Conservation (phyloP, 2,329 filamentous ascomycete genomes). For the Cladosporium austrohemisphaericum region DNA sequence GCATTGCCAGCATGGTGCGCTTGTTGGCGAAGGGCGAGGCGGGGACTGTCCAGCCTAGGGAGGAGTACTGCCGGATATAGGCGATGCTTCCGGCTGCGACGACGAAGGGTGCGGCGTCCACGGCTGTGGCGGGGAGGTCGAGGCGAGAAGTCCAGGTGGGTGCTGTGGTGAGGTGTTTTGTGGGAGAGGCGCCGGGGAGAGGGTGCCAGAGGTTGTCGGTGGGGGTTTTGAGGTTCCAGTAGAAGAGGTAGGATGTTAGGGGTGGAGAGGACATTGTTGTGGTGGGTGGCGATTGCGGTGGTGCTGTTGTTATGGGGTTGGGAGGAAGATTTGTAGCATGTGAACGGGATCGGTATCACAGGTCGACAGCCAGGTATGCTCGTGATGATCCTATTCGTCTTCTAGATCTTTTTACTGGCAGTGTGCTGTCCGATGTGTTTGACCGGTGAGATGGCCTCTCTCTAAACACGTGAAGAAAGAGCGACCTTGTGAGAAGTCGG, state of each 20-base stretch:
- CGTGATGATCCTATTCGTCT: too few species aligned
- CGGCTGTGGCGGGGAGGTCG: conserved; percentile 28
- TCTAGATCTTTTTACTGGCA: too few species aligned
- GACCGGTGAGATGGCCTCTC: too few species aligned
- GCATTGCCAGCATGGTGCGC: conserved; percentile 28
- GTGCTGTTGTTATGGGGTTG: background rate
- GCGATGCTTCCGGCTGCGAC: conserved; percentile 25
- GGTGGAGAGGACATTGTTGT: conserved; percentile 9
- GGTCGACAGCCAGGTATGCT: too few species aligned
- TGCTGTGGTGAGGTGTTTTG: conserved; percentile 17
- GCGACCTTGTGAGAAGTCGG: too few species aligned
- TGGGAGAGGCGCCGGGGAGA: conserved; percentile 19
- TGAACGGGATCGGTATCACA: too few species aligned
- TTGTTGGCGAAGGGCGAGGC: conserved; percentile 28
- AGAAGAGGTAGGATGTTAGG: conserved; percentile 25
- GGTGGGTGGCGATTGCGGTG: background rate
- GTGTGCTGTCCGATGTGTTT: too few species aligned
- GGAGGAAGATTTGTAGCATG: background rate
- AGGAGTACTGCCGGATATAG: conserved; percentile 25
- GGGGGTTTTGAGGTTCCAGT: conserved; percentile 29
- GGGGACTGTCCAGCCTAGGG: conserved; percentile 28
- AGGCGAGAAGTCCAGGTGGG: conserved; percentile 23
- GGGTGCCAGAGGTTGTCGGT: conserved; percentile 31
- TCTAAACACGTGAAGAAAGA: too few species aligned
- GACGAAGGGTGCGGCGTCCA: conserved; percentile 31